A percentile compares a stretch with the other conserved stretches of the same genome.
phyloP scores from a whole-genome alignment of 1,284 basidiomycete species.

The Mrakiaceae sp. region DNA sequence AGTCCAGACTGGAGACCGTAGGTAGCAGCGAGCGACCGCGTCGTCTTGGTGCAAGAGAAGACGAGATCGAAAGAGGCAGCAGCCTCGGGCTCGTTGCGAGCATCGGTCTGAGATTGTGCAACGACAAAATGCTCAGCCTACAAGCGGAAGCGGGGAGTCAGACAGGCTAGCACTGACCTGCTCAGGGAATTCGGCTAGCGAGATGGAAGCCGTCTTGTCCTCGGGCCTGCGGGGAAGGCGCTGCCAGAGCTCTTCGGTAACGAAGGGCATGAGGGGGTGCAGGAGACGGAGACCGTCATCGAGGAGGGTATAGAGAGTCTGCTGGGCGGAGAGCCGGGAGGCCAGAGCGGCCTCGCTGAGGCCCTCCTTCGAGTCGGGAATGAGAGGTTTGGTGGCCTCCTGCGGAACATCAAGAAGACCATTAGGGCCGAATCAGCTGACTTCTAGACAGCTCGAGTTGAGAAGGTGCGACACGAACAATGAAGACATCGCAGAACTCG shows the following conservation, averaged over 20 bases:
- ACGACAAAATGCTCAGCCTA: conserved; percentile 8
- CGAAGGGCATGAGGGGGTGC: conserved; percentile 98
- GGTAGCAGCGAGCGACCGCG: conserved; percentile 77
- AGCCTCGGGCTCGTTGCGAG: conserved; percentile 59
- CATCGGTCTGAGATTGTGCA: conserved; percentile 38
- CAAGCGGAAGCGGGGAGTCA: conserved; percentile 19
- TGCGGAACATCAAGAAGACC: conserved; percentile 28
- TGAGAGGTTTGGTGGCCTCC: conserved; percentile 97
- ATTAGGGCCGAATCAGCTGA: neutral
- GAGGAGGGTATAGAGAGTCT: conserved; percentile 90
- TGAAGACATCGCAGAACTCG: conserved; percentile 97
- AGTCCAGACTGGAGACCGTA: conserved; percentile 57
- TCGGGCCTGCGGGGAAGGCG: conserved; percentile 73
- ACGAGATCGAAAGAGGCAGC: conserved; percentile 78
- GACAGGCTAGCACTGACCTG: conserved; percentile 43
- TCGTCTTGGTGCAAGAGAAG: conserved; percentile 64
- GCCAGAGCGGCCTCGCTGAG: conserved; percentile 36
- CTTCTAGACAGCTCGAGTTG: neutral
- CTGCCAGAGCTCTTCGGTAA: conserved; percentile 99
- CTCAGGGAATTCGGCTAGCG: conserved; percentile 74
- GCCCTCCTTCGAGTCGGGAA: conserved; percentile 47
- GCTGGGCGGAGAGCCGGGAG: conserved; percentile 67
- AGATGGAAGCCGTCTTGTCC: conserved; percentile 75
- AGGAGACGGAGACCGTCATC: conserved; percentile 81
- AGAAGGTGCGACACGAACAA: conserved; percentile 43